Conservation (phyloP, 495 filamentous ascomycete genomes). For the Daldinia vernicosa region DNA sequence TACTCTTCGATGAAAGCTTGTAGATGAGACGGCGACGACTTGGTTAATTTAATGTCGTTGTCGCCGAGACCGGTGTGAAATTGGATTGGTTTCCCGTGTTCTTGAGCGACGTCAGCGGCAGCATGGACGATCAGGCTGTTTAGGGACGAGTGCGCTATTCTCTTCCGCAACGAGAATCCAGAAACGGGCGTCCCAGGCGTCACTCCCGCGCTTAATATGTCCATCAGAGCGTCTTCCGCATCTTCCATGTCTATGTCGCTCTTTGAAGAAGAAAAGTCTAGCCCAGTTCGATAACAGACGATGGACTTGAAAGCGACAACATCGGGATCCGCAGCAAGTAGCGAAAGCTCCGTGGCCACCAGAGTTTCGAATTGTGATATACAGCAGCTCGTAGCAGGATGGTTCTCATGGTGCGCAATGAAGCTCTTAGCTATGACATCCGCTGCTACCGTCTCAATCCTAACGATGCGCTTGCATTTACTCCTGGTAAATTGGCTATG, state of each 20-base stretch:
- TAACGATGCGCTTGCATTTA: conserved; percentile 78
- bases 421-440: conserved; percentile 59
- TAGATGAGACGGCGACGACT: conserved; percentile 78
- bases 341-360: conserved; percentile 53
- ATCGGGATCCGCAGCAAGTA: conserved; percentile 66
- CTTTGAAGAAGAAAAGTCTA: conserved; percentile 58
- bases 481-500: conserved; percentile 72
- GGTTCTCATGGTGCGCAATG: conserved; percentile 1
- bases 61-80: conserved; percentile 90
- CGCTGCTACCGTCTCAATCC: conserved; percentile 81
- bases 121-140: conserved; percentile 72
- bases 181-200: conserved; percentile 45
- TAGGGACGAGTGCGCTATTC: conserved; percentile 69
- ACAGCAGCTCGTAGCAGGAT: background rate
- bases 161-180: conserved; percentile 36
- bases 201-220: conserved; percentile 41
- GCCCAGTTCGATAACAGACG: conserved; percentile 83
- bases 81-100: conserved; percentile 75
- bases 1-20: conserved; percentile 77
- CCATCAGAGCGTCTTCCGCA: conserved; percentile 40
- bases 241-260: conserved; percentile 37
- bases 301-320: conserved; percentile 88
- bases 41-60: conserved; percentile 75
- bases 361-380: too few relatives aligned
- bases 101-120: conserved; percentile 53